A percentile compares a stretch with the other conserved stretches of the same genome.
Evolutionary conservation across 2,329 filamentous ascomycete genomes (phyloP).

Genomic region (Nectriaceae sp.): DNA sequence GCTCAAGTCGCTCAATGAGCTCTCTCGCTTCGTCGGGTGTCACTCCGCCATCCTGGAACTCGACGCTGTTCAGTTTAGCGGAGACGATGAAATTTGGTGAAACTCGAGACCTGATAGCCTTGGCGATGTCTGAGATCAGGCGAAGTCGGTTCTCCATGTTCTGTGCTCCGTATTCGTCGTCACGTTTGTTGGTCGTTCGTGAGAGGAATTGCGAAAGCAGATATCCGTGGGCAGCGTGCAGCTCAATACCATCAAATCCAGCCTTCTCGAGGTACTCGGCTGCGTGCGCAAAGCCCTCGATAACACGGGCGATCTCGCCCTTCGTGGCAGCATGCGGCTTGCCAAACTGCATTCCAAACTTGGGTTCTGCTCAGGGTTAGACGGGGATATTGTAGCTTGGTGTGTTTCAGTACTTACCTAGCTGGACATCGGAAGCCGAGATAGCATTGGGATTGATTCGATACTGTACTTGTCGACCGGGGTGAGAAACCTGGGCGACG

Average conservation of each 20-base stretch:
- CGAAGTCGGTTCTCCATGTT: conserved; percentile 46
- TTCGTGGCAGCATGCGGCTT: conserved; percentile 52
- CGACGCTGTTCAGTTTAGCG: conserved; percentile 60
- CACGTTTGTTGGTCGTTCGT: conserved; percentile 50
- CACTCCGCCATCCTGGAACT: conserved; percentile 56
- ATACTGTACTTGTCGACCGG: conserved; percentile 53
- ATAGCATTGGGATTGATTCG: conserved; percentile 36
- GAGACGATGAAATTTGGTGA: conserved; percentile 43
- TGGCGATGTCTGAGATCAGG: conserved; percentile 45
- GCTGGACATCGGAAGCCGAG: conserved; percentile 38
- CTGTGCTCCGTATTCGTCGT: conserved; percentile 49
- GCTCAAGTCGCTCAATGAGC: conserved; percentile 48
- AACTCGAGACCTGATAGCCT: conserved; percentile 33
- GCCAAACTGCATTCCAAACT: conserved; percentile 32
- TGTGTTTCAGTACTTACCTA: conserved; percentile 14
- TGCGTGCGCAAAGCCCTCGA: conserved; percentile 60
- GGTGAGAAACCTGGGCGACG: conserved; percentile 61
- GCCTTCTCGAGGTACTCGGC: conserved; percentile 61
- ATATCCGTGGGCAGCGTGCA: conserved; percentile 55
- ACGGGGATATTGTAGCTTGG: conserved; percentile 16
- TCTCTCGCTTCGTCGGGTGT: conserved; percentile 51
- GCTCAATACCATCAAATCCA: conserved; percentile 53
- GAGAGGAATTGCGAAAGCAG: conserved; percentile 55
- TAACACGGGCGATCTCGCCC: conserved; percentile 56
- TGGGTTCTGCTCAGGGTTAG: conserved; percentile 14